Conservation (phyloP, 2,329 filamentous ascomycete genomes). For the Gyromitra esculenta region DNA sequence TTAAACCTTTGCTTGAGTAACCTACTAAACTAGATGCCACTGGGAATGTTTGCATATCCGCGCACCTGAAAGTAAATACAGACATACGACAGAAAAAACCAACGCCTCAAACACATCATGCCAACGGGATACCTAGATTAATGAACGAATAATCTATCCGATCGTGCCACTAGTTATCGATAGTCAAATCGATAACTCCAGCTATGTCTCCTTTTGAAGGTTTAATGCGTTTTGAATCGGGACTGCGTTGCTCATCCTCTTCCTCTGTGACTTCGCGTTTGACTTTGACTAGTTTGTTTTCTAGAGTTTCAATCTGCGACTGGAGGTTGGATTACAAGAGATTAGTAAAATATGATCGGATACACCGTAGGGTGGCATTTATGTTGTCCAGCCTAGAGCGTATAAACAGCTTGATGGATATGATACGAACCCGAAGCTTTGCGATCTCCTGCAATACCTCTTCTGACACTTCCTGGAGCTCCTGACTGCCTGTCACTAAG, state of each 20-base stretch:
- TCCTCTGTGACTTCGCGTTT: slow-evolving; percentile 7
- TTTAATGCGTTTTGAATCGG: neutral
- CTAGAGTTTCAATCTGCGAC: neutral
- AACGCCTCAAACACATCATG: neutral
- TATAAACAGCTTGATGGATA: neutral
- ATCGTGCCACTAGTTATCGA: neutral
- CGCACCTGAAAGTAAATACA: too few species aligned
- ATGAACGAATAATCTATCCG: neutral
- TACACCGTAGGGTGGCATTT: neutral
- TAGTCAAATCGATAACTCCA: slow-evolving; percentile 15
- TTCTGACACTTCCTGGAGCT: neutral
- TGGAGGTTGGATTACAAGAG: neutral
- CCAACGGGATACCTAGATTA: neutral
- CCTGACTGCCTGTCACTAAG: neutral
- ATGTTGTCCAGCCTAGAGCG: neutral
- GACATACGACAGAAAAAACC: neutral
- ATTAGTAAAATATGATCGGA: neutral
- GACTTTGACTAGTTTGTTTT: neutral
- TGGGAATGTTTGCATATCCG: too few species aligned
- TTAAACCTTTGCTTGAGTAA: too few species aligned
- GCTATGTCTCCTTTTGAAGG: neutral
- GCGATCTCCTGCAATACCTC: slow-evolving; percentile 2
- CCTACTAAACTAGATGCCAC: too few species aligned
- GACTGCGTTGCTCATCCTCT: neutral
- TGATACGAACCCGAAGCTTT: slow-evolving; percentile 7